Conservation (phyloP, 768 basidiomycete genomes). For the Mycena vulgaris region DNA sequence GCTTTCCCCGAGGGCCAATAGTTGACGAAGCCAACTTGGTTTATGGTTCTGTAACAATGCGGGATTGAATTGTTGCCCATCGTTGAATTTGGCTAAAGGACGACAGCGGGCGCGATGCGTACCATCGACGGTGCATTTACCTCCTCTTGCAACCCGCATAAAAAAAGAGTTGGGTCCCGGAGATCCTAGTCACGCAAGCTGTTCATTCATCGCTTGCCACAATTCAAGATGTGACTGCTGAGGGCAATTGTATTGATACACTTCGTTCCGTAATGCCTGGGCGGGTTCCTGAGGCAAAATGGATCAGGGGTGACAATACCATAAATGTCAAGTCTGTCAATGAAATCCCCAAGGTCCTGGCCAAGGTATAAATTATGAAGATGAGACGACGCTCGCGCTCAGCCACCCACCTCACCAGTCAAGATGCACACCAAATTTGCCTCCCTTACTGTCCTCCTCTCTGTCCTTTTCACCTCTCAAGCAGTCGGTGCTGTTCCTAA, state of each 20-base stretch:
- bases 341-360: conserved; percentile 21
- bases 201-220: conserved; percentile 1
- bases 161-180: not conserved
- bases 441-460: conserved; percentile 27
- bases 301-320: conserved; percentile 20
- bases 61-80: conserved; percentile 23
- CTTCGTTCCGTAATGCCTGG: conserved; percentile 27
- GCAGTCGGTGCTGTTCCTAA: conserved; percentile 23
- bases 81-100: conserved; percentile 24
- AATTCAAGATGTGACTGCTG: not conserved
- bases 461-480: conserved; percentile 26
- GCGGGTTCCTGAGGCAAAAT: conserved; percentile 28
- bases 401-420: conserved; percentile 23
- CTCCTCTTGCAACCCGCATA: not conserved
- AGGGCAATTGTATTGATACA: conserved; percentile 19
- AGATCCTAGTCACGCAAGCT: not conserved
- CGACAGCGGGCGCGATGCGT: not conserved
- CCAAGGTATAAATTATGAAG: conserved; percentile 23
- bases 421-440: conserved; percentile 25
- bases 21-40: conserved; percentile 19
- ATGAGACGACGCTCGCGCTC: conserved; percentile 21
- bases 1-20: conserved; percentile 23
- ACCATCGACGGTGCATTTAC: not conserved
- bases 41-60: conserved; percentile 17
- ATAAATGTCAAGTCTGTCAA: conserved; percentile 29